Base-by-base conservation (phyloP, 345 rosid genomes). In the Theobroma cacao region DNA sequence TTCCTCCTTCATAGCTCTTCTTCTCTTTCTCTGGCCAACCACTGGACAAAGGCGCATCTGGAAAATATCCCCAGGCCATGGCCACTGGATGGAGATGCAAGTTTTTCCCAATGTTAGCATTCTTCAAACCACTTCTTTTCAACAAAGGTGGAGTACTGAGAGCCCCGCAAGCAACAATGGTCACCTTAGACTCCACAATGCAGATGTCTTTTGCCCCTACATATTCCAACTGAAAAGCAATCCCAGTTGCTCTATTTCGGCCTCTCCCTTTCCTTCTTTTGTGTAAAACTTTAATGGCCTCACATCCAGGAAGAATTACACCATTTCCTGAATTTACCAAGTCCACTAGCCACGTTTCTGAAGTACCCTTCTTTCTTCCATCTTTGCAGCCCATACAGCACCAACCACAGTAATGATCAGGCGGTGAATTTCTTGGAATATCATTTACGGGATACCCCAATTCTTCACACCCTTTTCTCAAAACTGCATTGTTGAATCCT, bases 1-100 rank as follows among this genome's bases (percentile, higher is more conserved):
- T 94, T 13, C 92, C 94, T 63, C 98, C 98, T 55, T 92, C 89
- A 17, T 90, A 92, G 86, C 96, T 89, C 79, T 78, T 89, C 75
- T 92, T 89, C 52, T 70, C 78, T 55, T 76, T 78, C 77, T 83
- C 92, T 30, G 64, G 62, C 62, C 62, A 58, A 26, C 0, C 5
- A 10, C 2, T 17, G 31, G 88, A 89, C 89, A 89, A 90, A 52
- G 28, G 79, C 9, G 67, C 78, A n/a, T 85, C 89, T 0, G 94
- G 95, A 59, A 92, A 92, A 76, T 89, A 87, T 40, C 97, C 98
- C 97, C 98, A 94, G 10, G 91, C 92, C 96, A 94, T 92, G 45
- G 92, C 79, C 55, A 92, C 97, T 0, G 97, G 96, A 79, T 94
- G 98, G 74, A 92, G 87, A 80, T 85, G 92, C 75, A 94, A 74